Evolutionary conservation across 768 basidiomycete species (phyloP).

Genomic region (Lactarius sp.): DNA sequence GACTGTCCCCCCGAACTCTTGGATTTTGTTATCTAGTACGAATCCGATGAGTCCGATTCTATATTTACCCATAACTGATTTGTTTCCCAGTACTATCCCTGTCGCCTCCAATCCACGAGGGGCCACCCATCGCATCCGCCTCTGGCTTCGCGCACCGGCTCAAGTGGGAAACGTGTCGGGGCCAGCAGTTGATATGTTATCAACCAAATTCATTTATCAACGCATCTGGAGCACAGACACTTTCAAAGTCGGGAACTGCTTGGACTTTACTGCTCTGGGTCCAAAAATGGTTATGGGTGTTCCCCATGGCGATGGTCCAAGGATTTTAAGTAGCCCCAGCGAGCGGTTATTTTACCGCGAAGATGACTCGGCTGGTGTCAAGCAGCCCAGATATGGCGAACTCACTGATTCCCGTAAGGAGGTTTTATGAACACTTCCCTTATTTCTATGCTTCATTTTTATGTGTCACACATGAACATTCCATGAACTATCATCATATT

Average conservation of each 20-base stretch:
- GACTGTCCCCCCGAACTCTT: constrained; percentile 51
- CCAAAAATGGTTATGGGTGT: constrained; percentile 49
- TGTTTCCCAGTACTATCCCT: constrained; percentile 45
- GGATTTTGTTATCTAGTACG: constrained; percentile 60
- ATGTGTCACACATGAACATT: not conserved
- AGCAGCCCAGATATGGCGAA: constrained; percentile 7
- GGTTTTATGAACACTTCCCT: not conserved
- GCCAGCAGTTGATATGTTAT: constrained; percentile 16
- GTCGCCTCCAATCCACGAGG: constrained; percentile 49
- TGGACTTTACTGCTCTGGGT: constrained; percentile 51
- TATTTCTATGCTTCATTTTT: not conserved
- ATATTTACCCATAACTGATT: not conserved
- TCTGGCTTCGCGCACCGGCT: constrained; percentile 53
- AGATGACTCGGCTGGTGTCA: not conserved
- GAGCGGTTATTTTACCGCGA: constrained; percentile 11
- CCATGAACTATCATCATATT: constrained; percentile 20
- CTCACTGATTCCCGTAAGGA: constrained; percentile 5
- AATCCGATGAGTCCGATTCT: not conserved
- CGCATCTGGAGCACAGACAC: constrained; percentile 61
- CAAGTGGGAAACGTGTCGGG: constrained; percentile 31
- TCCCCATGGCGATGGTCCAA: constrained; percentile 11
- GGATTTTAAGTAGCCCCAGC: constrained; percentile 4
- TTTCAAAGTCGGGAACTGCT: constrained; percentile 54
- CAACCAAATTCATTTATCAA: constrained; percentile 49
- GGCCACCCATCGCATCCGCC: constrained; percentile 57